Evolutionary conservation across 495 filamentous ascomycete species (phyloP), one percentile per base, ranked within the genome.

Genomic region (Penicillium macrosclerotiorum): DNA sequence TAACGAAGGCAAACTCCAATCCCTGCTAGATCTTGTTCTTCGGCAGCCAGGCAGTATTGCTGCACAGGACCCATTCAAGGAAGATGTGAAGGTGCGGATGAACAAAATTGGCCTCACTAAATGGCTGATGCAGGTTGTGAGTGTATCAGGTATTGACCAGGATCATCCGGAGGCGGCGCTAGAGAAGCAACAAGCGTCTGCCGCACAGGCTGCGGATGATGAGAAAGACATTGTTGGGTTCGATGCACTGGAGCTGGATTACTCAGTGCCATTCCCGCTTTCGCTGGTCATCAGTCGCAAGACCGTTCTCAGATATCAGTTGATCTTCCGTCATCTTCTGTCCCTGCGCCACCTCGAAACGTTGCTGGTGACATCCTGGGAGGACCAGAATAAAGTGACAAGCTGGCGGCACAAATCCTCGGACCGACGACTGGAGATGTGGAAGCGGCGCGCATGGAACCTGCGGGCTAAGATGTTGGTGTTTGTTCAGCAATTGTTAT

Each of bases 51-150:
- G 94, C 8, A 96, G 86, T 59, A 85, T 98, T 37, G 92, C 93
- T 12, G 90, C 90, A 2, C 80, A 92, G 40, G 93, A 97, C 64
- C 90, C 91, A 0, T 98, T 92, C 74, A 97, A 96, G 61, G 93
- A 98, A 64, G 90, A 97, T 57, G 89, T 98, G 51, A 95, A 94
- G 62, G 87, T 98, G 7, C 82, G 87, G 50, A 96, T 97, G 89
- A 96, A 96, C 65, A 90, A 96, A 53, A 81, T 92, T 40, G 85
- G 87, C 13, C 79, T 98, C 20, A 93, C 88, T 5, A 92, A 91
- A 54, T 91, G 89, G 76, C 73, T 98, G 37, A 95, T 96, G 82
- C 83, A 90, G 16, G 90, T 98, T 22, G 92, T 98, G 45, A 96
- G 86, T 57, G 93, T 96, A 46, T 90, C 86, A 1, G 93, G 93